Conservation (phyloP, 306 rosid genomes). For the Betula pendula region DNA sequence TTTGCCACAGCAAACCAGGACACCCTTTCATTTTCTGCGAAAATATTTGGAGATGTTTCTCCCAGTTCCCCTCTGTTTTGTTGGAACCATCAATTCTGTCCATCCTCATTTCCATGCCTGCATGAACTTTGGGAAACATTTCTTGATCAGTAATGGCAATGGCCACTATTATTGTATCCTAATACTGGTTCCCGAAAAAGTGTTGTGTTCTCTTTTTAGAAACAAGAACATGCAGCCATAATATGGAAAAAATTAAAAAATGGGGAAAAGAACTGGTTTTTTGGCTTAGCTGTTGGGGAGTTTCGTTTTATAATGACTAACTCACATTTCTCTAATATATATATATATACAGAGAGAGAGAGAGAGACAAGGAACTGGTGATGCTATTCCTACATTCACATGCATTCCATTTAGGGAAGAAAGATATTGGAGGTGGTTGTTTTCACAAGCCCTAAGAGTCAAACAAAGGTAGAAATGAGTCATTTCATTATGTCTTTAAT, state of each 20-base stretch:
- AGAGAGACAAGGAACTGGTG: conserved; percentile 31
- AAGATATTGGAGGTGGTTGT: conserved; percentile 24
- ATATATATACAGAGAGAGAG: conserved; percentile 40
- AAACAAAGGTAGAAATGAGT: conserved; percentile 26
- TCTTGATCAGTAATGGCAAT: conserved; percentile 8
- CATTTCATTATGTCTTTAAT: not conserved
- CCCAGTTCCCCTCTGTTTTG: conserved; percentile 30
- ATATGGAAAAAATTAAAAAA: conserved; percentile 1
- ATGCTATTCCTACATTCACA: conserved; percentile 49
- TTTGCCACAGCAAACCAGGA: conserved; percentile 50
- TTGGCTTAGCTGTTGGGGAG: conserved; percentile 25
- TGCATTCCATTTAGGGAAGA: conserved; percentile 47
- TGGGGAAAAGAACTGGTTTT: conserved; percentile 16
- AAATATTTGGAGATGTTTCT: conserved; percentile 35
- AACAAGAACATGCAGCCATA: not conserved
- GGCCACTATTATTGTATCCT: not conserved
- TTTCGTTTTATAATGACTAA: conserved; percentile 30
- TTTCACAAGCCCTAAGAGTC: conserved; percentile 33
- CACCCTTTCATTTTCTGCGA: conserved; percentile 42
- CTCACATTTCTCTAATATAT: conserved; percentile 36
- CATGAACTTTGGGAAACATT: conserved; percentile 61
- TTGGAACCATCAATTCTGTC: conserved; percentile 34
- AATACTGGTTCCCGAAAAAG: conserved; percentile 18
- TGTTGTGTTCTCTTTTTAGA: not conserved
- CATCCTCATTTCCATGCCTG: conserved; percentile 54